Percentiles rank a stretch among this genome's conserved stretches.
Evolutionary conservation across 1,284 basidiomycete species (phyloP).

Genomic region (Prillingera fragicola): DNA sequence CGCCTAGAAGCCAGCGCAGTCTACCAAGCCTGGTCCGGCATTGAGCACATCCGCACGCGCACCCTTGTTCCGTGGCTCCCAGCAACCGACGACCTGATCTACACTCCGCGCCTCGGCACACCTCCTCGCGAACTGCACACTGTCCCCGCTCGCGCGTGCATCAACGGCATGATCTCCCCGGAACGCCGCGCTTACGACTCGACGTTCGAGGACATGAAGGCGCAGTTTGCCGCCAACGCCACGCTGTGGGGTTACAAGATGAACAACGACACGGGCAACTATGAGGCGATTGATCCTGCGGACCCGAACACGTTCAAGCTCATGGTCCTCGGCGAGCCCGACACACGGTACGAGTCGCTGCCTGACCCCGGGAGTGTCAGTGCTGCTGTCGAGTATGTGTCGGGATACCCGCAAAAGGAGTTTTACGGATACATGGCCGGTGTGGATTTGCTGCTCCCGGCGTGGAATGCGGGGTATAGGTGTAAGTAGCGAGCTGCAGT

Average conservation of each 20-base stretch:
- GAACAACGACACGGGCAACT: background rate
- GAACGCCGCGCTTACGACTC: background rate
- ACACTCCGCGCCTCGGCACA: background rate
- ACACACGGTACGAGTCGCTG: background rate
- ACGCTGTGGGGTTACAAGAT: background rate
- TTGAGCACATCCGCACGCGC: slow-evolving; percentile 1
- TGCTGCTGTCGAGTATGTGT: background rate
- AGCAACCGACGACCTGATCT: background rate
- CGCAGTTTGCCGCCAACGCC: background rate
- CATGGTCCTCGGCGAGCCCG: background rate
- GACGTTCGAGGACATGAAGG: background rate
- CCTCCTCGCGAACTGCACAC: background rate
- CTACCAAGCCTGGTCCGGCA: background rate
- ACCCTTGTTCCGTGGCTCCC: slow-evolving; percentile 3
- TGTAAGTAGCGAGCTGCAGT: background rate
- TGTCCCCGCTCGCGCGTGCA: background rate
- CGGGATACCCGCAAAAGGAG: background rate
- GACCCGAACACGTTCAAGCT: slow-evolving; percentile 2
- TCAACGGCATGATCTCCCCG: slow-evolving; percentile 4
- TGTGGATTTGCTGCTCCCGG: background rate
- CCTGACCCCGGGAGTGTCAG: background rate
- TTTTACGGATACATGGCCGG: slow-evolving; percentile 1
- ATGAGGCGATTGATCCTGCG: background rate
- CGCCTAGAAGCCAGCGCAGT: background rate
- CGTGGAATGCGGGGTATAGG: background rate